Evolutionary conservation across 306 rosid genomes (phyloP), one percentile per base, ranked within the genome.

Genomic region (Albizia julibrissin): DNA sequence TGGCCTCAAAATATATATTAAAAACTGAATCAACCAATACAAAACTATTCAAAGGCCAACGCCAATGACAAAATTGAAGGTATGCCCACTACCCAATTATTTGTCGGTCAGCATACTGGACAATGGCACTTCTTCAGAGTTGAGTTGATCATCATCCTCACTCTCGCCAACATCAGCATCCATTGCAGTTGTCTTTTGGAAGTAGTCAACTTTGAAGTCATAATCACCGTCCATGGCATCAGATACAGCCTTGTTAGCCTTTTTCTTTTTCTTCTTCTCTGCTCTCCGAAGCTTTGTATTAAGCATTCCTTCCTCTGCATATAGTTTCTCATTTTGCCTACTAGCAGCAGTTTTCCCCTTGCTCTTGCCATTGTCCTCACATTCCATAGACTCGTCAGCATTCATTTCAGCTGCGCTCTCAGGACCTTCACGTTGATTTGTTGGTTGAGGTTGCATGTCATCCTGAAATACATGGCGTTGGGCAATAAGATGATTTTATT

Each of bases 211-310:
- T 83, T 87, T 93, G 83, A 96, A 96, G 81, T 96, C 88, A 49
- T 96, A 96, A 81, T 94, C 94, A 66, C 72, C 97, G n/a, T 94
- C 95, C 97, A 91, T 88, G 29, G 90, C 87, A 59, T 89, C 93
- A 1, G 79, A 76, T 8, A 87, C 24, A 49, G 59, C 82, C 84
- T 89, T 92, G 62, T 75, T 89, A 1, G 83, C 87, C 72, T 90
- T 94, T 81, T 91, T 96, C 85, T 82, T 90, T 82, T 77, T 88
- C 87, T 94, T 96, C 90, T 92, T 96, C 87, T 91, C 97, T 80
- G 97, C 97, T 70, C 77, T 91, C 86, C 80, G 85, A 66, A 84
- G 16, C 86, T 90, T 96, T 27, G 97, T 79, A 83, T 96, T 96
- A 8, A 94, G 92, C 33, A 94, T 96, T 46, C 99, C 97, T 27